Conservation (phyloP, 225 moss, liverwort and hornwort species). For the Marchantia polymorpha region DNA sequence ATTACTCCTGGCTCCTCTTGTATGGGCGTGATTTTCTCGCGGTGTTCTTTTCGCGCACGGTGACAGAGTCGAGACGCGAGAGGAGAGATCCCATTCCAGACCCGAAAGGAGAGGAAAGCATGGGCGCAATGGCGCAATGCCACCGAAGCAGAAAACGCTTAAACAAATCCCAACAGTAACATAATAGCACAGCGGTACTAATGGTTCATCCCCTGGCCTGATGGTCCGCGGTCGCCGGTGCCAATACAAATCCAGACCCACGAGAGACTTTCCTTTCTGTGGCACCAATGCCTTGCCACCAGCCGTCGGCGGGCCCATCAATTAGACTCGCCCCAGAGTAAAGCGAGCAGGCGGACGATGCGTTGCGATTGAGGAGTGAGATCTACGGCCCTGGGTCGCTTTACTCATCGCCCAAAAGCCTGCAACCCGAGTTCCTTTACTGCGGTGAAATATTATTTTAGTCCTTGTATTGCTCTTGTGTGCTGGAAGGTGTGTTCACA, state of each 20-base stretch:
- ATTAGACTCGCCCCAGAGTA: neutral
- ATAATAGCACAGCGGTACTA: neutral
- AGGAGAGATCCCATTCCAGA: neutral
- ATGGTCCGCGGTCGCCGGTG: neutral
- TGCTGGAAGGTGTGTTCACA: no score
- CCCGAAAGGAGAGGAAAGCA: no score
- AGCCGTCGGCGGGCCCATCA: neutral
- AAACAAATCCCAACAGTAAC: neutral
- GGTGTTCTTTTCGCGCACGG: neutral
- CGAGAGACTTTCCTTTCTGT: neutral
- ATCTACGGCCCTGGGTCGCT: neutral
- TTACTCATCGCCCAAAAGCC: neutral
- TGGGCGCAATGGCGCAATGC: no score
- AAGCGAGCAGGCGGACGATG: neutral
- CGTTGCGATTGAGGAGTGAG: neutral
- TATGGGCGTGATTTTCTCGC: neutral
- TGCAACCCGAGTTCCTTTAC: neutral
- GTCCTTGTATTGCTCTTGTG: no score
- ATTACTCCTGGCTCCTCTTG: neutral
- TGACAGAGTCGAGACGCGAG: neutral
- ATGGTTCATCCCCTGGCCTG: neutral
- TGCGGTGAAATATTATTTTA: neutral
- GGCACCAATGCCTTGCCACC: neutral
- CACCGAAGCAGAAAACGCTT: neutral
- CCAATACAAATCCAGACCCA: neutral